A percentile compares a stretch with the other conserved stretches of the same genome.
These are phyloP conservation scores for Amanita rimosa DNA, from an alignment of 768 basidiomycete genomes.

Conservation along the genomic window DNA sequence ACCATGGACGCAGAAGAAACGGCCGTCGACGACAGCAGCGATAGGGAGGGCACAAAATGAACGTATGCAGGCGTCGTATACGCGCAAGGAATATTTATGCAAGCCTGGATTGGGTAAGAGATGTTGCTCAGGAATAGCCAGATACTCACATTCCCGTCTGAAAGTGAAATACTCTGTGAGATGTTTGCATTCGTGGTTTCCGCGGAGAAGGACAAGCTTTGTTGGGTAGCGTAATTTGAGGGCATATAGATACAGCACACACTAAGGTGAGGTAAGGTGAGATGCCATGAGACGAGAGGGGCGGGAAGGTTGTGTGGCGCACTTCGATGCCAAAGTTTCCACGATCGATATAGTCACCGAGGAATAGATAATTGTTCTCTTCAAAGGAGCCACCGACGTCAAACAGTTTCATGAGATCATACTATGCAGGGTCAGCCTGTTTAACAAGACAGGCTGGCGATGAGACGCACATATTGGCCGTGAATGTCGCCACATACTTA, in stretches of 20 bases:
- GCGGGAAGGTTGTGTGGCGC: conserved; percentile 2
- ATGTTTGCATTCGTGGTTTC: conserved; percentile 96
- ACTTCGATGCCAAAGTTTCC: conserved; percentile 79
- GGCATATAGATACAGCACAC: conserved; percentile 85
- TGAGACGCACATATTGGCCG: conserved; percentile 76
- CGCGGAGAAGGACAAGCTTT: conserved; percentile 75
- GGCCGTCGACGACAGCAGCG: conserved; percentile 84
- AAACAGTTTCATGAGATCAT: conserved; percentile 96
- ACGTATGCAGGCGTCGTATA: conserved; percentile 89
- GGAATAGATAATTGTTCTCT: conserved; percentile 83
- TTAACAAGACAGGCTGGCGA: not conserved
- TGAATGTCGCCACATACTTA: conserved; percentile 95
- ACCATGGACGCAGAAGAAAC: conserved; percentile 97
- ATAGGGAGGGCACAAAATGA: conserved; percentile 89
- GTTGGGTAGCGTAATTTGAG: conserved; percentile 87
- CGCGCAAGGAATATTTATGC: conserved; percentile 76
- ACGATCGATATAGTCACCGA: conserved; percentile 96
- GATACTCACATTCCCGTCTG: conserved; percentile 80
- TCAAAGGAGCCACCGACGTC: conserved; percentile 82
- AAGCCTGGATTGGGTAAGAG: conserved; percentile 39
- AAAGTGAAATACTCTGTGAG: conserved; percentile 98
- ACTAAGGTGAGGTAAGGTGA: conserved; percentile 29
- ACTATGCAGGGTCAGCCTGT: conserved; percentile 33
- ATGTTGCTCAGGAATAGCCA: conserved; percentile 4
- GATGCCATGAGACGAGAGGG: not conserved